Conservation (phyloP, 495 filamentous ascomycete species). For the Parmelia sp. region DNA sequence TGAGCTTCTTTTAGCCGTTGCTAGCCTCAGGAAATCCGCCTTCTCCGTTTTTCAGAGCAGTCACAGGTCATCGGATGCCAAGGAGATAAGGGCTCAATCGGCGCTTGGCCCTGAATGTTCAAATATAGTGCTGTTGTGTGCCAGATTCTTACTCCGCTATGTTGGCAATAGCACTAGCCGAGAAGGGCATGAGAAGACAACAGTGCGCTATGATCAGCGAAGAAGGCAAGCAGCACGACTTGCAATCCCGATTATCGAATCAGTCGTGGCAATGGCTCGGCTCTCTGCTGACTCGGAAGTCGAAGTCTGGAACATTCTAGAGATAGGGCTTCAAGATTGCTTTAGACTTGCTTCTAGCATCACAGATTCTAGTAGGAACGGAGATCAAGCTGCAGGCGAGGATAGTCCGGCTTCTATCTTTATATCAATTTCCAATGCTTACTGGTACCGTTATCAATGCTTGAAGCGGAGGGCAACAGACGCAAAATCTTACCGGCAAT, state of each 20-base stretch:
- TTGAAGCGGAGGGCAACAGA: conserved; percentile 39
- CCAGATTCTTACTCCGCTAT: conserved; percentile 39
- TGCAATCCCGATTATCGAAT: conserved; percentile 48
- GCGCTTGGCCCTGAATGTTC: conserved; percentile 10
- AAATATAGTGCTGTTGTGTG: conserved; percentile 15
- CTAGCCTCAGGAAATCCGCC: conserved; percentile 53
- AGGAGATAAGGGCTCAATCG: conserved; percentile 1
- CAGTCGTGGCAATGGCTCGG: conserved; percentile 47
- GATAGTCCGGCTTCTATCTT: conserved; percentile 25
- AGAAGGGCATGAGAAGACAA: conserved; percentile 41
- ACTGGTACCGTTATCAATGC: conserved; percentile 59
- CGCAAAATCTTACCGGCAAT: conserved; percentile 34
- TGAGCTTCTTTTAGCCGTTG: conserved; percentile 60
- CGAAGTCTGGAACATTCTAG: conserved; percentile 32
- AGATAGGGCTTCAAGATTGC: conserved; percentile 50
- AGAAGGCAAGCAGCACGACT: conserved; percentile 42
- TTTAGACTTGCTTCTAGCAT: conserved; percentile 45
- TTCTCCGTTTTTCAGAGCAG: conserved; percentile 43
- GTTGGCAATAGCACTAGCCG: conserved; percentile 43
- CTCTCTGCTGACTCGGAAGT: conserved; percentile 25
- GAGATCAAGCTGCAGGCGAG: conserved; percentile 24
- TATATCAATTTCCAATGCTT: conserved; percentile 69
- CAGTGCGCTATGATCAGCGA: conserved; percentile 51
- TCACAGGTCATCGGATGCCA: conserved; percentile 17
- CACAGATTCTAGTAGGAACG: conserved; percentile 29